Percentiles rank a stretch among this genome's conserved stretches.
Conservation (phyloP, 1,139 yeast species). For the Blastobotrys ciferrii region DNA sequence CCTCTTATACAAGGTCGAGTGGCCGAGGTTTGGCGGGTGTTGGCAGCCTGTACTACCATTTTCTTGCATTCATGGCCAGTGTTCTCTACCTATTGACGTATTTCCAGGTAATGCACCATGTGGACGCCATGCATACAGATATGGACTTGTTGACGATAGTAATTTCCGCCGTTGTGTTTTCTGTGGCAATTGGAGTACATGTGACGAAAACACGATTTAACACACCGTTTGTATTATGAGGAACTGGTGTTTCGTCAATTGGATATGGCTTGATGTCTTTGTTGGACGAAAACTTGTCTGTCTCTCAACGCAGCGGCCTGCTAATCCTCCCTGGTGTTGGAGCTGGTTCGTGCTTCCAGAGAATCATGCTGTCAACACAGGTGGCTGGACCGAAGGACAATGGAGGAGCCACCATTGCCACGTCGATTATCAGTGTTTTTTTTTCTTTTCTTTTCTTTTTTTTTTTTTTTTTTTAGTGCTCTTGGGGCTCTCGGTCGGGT, state of each 20-base stretch:
- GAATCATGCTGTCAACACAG: constrained; percentile 52
- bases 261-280: constrained; percentile 54
- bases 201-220: constrained; percentile 48
- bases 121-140: constrained; percentile 57
- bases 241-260: constrained; percentile 45
- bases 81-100: constrained; percentile 51
- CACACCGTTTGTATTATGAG: constrained; percentile 48
- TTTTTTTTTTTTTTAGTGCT: constrained; percentile 49
- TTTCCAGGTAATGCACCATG: constrained; percentile 53
- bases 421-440: constrained; percentile 49
- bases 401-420: constrained; percentile 52
- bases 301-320: constrained; percentile 45
- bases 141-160: constrained; percentile 55
- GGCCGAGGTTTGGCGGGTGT: constrained; percentile 29
- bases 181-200: constrained; percentile 47
- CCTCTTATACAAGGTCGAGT: constrained; percentile 49
- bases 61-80: constrained; percentile 46
- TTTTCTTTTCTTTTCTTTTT: no score
- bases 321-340: constrained; percentile 55
- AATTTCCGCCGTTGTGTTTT: constrained; percentile 50
- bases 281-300: constrained; percentile 32
- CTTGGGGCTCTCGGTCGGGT: constrained; percentile 50
- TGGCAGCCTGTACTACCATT: constrained; percentile 43
- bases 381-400: constrained; percentile 51
- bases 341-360: constrained; percentile 54